Base-by-base conservation (phyloP, 495 filamentous ascomycete species). In the Neurospora sp. region DNA sequence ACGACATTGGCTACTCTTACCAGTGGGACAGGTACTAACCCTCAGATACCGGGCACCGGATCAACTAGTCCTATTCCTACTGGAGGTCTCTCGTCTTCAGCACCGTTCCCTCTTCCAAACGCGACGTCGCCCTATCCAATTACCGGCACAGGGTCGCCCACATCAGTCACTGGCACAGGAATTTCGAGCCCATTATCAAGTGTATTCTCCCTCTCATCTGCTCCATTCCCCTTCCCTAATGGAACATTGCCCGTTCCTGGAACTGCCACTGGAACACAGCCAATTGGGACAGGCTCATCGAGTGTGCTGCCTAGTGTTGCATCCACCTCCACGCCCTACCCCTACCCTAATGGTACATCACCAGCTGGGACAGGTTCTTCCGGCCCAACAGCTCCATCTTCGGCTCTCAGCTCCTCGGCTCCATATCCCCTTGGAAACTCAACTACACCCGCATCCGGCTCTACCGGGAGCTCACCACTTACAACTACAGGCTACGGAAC, bases 91-190 rank as follows among this genome's bases (percentile, higher is more conserved):
- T 72, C 53, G 20, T 61, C 69, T 8, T 70, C 73, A 16, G 70
- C 74, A n/a, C 80, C 77, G 27, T 80, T 78, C 41, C 77, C 81
- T 1, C 39, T 78, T 16, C 71, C 79, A 6, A 82, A 82, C 71
- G 73, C 73, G 20, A 78, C 82, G 37, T 17, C 71, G 35, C 27
- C 74, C 6, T 61, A 61, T 61, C 22, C 22, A 8, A 3, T 31
- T 16, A 61, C 53, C 7, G 22, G 53, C 22, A 59, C 22, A 31
- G 20, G 48, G 22, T 31, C 22, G 5, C 48, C 48, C 2, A 59
- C 48, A 59, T 59, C 48, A 31, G 48, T 59, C 0, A 14, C 48
- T 16, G 20, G 48, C 48, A 31, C 53, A 31, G 53, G 22, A 61
- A 31, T 8, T 31, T 31, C 12, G 53, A 31, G 22, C 8, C 53